Base-by-base conservation (phyloP, 148 eudicot species). In the Rhododendron molle region DNA sequence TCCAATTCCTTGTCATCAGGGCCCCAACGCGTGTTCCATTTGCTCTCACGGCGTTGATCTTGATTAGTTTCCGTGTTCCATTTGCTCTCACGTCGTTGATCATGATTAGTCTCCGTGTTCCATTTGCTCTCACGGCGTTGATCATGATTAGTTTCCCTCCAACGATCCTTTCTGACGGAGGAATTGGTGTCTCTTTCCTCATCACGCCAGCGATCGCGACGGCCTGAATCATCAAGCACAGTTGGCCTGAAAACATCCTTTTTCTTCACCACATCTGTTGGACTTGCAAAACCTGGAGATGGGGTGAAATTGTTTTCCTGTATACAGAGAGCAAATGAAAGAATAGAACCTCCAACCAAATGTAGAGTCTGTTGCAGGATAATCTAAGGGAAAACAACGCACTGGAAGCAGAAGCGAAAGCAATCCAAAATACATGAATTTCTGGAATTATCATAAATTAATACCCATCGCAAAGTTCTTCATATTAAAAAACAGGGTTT, bases 1-100 rank as follows among this genome's bases (percentile, higher is more conserved):
- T 92, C 98, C 83, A 86, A 80, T 87, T 95, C 96, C 87, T 94
- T 97, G 50, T 87, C 88, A 88, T 93, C 92, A 54, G 94, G 95
- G 26, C 98, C 98, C 99, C 99, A 95, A 50, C 98, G 94, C 5
- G 96, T 87, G 87, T 89, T 97, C 99, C 99, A 95, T 85, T 95
- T 97, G 89, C 92, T 89, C 87, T 92, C 98, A 30, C 95, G 96
- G 10, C 92, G 96, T 84, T 93, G 99, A 50, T 94, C 96, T 81
- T 89, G 85, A 85, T 84, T 90, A 83, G 81, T 83, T 67, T 86
- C 87, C 10, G 95, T 86, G 87, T 90, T 97, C 99, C 99, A 95
- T 85, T 95, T 97, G 89, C 92, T 89, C 87, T 92, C 98, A 30
- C 95, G 96, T 5, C 93, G 96, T 84, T 92, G 99, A 49, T 94